Conservation (phyloP, 2,329 filamentous ascomycete genomes). For the Fusarium gaditjirri region DNA sequence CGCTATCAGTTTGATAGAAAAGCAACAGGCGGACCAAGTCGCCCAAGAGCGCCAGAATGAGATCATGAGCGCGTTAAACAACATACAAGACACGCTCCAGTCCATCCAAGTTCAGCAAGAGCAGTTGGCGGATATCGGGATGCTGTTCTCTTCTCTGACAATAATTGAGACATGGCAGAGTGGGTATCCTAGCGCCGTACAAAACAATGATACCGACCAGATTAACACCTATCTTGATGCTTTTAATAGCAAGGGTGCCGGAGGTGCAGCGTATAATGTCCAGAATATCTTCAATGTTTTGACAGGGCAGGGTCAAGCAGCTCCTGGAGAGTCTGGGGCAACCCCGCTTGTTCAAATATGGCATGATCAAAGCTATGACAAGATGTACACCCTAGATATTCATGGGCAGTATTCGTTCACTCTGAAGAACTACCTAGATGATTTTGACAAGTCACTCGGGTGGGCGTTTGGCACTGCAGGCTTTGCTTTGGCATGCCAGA, state of each 20-base stretch:
- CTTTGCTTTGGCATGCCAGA: background rate
- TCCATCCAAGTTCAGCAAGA: background rate
- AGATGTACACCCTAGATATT: background rate
- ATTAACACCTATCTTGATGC: rapidly evolving
- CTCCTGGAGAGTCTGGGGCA: rapidly evolving
- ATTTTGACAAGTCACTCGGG: background rate
- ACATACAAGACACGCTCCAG: background rate
- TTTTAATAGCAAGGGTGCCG: background rate
- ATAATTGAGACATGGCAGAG: background rate
- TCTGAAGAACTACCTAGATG: background rate
- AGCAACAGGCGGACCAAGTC: rapidly evolving
- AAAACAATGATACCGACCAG: background rate
- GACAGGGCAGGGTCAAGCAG: rapidly evolving
- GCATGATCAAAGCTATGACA: background rate
- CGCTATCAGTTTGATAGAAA: background rate
- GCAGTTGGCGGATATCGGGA: rapidly evolving
- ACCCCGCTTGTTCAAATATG: background rate
- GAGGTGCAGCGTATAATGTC: rapidly evolving
- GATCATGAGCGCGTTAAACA: background rate
- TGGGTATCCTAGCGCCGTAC: rapidly evolving
- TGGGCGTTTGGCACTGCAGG: rapidly evolving
- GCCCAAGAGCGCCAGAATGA: background rate
- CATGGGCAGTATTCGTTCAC: background rate
- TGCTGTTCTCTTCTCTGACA: background rate
- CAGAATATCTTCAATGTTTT: background rate